Percentiles rank a stretch among this genome's conserved stretches.
phyloP scores from a whole-genome alignment of 1,139 yeast genomes.

The Lizanozyma gosingica region DNA sequence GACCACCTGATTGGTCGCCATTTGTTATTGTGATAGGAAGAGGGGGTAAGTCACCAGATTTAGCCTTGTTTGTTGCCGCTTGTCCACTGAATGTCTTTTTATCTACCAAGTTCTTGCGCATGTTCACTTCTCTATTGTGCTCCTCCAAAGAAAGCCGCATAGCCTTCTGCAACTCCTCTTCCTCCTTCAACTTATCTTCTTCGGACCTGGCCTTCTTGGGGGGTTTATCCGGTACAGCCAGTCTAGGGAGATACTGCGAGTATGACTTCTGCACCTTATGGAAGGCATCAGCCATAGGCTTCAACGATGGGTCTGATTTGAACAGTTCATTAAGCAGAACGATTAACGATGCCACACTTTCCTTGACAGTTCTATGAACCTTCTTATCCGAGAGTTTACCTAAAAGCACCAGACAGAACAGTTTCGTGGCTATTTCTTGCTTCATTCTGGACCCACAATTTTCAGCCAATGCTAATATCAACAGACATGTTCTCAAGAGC shows the following conservation, averaged over 20 bases:
- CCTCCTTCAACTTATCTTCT: constrained; percentile 51
- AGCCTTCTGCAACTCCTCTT: constrained; percentile 72
- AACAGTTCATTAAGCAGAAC: constrained; percentile 54
- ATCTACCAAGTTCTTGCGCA: constrained; percentile 20
- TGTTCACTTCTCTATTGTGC: constrained; percentile 32
- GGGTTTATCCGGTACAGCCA: constrained; percentile 46
- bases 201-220: constrained; percentile 44
- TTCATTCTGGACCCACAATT: constrained; percentile 88
- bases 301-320: constrained; percentile 64
- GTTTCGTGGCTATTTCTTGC: constrained; percentile 68
- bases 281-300: constrained; percentile 59
- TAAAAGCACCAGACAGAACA: constrained; percentile 52
- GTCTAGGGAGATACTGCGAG: constrained; percentile 31
- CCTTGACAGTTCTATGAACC: constrained; percentile 63
- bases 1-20: neutral
- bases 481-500: constrained; percentile 60
- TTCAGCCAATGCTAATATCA: constrained; percentile 74
- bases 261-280: constrained; percentile 31
- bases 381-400: constrained; percentile 45
- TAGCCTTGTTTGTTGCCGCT: no score
- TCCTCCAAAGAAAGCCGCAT: constrained; percentile 72
- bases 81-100: constrained; percentile 1
- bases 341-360: constrained; percentile 57
- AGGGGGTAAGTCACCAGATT: no score
- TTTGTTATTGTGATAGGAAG: constrained; percentile 1